These are phyloP conservation scores for Aspergillus puulaauensis DNA, from an alignment of 2,329 filamentous ascomycete genomes.

Conservation along the genomic window DNA sequence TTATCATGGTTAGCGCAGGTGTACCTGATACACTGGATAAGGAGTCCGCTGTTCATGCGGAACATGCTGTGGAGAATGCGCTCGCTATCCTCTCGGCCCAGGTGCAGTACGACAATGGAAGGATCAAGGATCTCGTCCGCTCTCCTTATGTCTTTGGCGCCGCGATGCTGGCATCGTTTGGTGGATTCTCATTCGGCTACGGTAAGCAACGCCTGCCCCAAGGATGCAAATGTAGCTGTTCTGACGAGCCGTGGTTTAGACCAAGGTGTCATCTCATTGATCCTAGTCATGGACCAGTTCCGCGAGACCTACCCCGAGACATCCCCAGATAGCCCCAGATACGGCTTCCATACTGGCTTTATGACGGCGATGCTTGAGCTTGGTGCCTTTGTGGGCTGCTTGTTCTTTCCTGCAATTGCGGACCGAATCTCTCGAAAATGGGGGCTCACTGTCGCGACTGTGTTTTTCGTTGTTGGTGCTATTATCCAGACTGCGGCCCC, in stretches of 20 bases:
- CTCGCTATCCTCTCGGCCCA: background rate
- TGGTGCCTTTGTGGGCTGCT: too few species aligned
- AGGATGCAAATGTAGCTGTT: background rate
- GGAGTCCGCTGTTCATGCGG: background rate
- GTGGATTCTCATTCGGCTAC: conserved; percentile 44
- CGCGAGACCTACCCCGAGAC: conserved; percentile 19
- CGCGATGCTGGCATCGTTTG: conserved; percentile 44
- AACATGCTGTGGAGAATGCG: background rate
- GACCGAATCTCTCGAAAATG: too few species aligned
- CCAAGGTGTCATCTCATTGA: conserved; percentile 38
- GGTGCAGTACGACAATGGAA: background rate
- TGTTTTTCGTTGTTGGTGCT: too few species aligned
- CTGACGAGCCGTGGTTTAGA: conserved; percentile 1
- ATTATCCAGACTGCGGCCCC: too few species aligned
- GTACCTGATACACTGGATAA: background rate
- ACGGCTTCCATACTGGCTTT: too few species aligned
- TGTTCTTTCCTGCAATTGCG: too few species aligned
- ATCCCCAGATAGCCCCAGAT: too few species aligned
- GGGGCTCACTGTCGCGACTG: too few species aligned
- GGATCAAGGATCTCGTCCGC: background rate
- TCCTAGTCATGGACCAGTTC: conserved; percentile 50
- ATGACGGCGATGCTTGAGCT: too few species aligned
- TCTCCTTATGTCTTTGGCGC: conserved; percentile 43
- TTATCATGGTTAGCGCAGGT: background rate
- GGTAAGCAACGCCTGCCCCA: conserved; percentile 21